Base-by-base conservation (phyloP, 2,329 filamentous ascomycete genomes). In the Xylariaceae sp. region DNA sequence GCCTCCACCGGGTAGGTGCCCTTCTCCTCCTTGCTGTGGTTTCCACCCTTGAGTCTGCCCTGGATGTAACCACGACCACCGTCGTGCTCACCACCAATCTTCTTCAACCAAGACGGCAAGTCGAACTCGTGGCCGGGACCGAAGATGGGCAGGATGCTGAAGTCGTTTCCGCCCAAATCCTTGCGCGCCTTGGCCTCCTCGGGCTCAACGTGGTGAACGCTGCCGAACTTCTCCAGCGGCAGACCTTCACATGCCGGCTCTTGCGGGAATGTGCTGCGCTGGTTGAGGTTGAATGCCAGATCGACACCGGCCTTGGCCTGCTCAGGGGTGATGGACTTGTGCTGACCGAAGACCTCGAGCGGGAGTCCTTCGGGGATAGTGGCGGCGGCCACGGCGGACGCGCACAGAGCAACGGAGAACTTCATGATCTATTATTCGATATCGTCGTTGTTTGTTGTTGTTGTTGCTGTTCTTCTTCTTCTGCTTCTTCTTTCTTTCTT, bases 101-200 rank as follows among this genome's bases (percentile, higher is more conserved):
- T 59, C 10, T 57, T 17, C 23, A 57, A 11, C 60, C 60, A 64
- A 1, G 54, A 50, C 45, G 58, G 10, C 8, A 64, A 37, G 55
- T 45, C 54, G 9, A 52, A 34, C 48, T 64, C 56, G 44, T 64
- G 61, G n/a, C 61, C 61, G 2, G 62, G 62, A 2, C 64, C 64
- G 17, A 63, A 69, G 57, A 70, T 56, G 13, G 68, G 68, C 9
- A 70, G 65, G 23, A 39, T 49, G 13, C 61, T 62, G 64, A 69
- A 70, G 62, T 70, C 66, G 53, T 62, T 69, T 8, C 67, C 67
- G 11, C 64, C 50, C 51, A 70, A 56, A 54, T 70, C 68, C 44
- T 65, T 15, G 50, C 53, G 54, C 37, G 58, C 37, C 15, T 61
- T 56, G 50, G 67, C 67, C 34, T 66, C 65, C 13, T 59, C 54